Percentiles rank a stretch among this genome's conserved stretches.
These are phyloP conservation scores for Erodium maritimum DNA, from an alignment of 345 rosid species.

Conservation along the genomic window DNA sequence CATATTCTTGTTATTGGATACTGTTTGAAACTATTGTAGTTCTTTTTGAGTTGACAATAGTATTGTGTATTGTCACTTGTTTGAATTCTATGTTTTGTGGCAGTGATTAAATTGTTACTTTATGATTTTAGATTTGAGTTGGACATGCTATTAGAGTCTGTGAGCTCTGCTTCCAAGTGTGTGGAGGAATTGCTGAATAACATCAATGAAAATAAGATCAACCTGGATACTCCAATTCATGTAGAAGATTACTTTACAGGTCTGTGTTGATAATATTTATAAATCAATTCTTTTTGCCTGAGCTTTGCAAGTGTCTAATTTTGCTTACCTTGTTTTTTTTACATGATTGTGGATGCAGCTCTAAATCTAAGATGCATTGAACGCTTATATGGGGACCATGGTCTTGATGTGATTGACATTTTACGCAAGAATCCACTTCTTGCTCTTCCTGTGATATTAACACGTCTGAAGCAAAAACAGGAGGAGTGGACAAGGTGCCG, in stretches of 20 bases:
- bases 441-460: constrained; percentile 71
- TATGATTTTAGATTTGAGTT: constrained; percentile 66
- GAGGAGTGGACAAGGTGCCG: constrained; percentile 95
- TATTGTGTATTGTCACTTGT: not conserved
- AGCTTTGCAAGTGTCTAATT: constrained; percentile 2
- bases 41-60: not conserved
- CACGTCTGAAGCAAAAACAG: constrained; percentile 91
- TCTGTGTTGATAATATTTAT: constrained; percentile 18
- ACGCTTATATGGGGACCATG: constrained; percentile 96
- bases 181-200: constrained; percentile 62
- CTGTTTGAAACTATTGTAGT: not conserved
- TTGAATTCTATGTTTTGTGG: not conserved
- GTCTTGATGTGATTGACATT: constrained; percentile 84
- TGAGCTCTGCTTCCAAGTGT: constrained; percentile 68
- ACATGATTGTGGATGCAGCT: constrained; percentile 34
- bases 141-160: constrained; percentile 96
- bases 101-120: not conserved
- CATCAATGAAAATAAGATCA: constrained; percentile 53
- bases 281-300: not conserved
- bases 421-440: constrained; percentile 72
- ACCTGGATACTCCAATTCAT: constrained; percentile 36
- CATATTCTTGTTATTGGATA: not conserved
- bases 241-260: constrained; percentile 73
- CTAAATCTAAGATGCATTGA: constrained; percentile 81
- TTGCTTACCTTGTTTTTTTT: constrained; percentile 6